Evolutionary conservation across 2,329 filamentous ascomycete species (phyloP).

Genomic region (Hypoxylon sp.): DNA sequence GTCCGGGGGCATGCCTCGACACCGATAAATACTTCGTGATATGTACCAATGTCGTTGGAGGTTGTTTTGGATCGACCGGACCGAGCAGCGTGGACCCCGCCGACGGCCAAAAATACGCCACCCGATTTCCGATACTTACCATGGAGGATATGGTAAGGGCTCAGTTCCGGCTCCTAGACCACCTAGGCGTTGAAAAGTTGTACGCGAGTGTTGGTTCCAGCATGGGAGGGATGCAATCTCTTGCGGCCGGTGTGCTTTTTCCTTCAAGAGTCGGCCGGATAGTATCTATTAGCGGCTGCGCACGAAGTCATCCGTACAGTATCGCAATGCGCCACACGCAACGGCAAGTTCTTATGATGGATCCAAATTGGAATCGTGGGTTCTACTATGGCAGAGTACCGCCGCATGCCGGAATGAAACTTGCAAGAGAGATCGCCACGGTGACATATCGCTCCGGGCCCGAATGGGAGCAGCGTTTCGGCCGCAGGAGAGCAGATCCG

Average conservation of each 20-base stretch:
- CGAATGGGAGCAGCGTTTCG: conserved; percentile 97
- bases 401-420: conserved; percentile 96
- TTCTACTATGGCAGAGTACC: conserved; percentile 92
- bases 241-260: conserved; percentile 87
- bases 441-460: conserved; percentile 97
- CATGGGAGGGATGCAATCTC: conserved; percentile 98
- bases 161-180: conserved; percentile 89
- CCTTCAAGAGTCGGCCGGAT: conserved; percentile 84
- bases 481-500: conserved; percentile 85
- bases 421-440: conserved; percentile 95
- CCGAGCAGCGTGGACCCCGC: conserved; percentile 89
- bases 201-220: conserved; percentile 95
- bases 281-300: conserved; percentile 92
- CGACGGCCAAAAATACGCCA: conserved; percentile 89
- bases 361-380: conserved; percentile 94
- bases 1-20: conserved; percentile 84
- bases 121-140: conserved; percentile 93
- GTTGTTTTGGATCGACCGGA: conserved; percentile 95
- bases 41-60: conserved; percentile 96
- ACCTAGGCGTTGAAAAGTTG: conserved; percentile 78
- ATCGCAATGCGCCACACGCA: conserved; percentile 99
- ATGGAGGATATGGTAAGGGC: conserved; percentile 98
- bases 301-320: conserved; percentile 94
- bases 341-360: conserved; percentile 98
- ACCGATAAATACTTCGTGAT: conserved; percentile 93